A percentile compares a stretch with the other conserved stretches of the same genome.
These are phyloP conservation scores for Quercus alba DNA, from an alignment of 306 rosid species.

Conservation along the genomic window DNA sequence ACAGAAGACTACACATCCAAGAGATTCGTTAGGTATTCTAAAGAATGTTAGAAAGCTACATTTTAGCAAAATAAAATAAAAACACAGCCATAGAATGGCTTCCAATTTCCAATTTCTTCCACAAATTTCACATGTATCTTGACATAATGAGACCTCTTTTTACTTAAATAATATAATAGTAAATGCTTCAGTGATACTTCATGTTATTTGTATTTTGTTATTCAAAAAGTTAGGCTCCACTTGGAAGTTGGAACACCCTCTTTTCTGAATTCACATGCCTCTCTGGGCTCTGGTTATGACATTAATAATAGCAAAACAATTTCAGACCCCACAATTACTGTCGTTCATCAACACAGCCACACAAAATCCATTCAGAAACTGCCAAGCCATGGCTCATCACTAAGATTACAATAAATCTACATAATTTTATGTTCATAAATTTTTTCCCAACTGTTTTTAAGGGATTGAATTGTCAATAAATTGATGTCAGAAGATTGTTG, in stretches of 20 bases:
- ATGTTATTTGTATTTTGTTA: not conserved
- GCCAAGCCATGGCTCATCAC: slow-evolving; percentile 19
- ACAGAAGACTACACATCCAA: too few species aligned
- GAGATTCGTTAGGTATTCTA: too few species aligned
- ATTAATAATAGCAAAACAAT: not conserved
- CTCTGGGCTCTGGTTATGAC: not conserved
- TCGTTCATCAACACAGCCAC: slow-evolving; percentile 14
- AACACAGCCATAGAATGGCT: too few species aligned
- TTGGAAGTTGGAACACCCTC: not conserved
- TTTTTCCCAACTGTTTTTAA: too few species aligned
- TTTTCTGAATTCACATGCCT: not conserved
- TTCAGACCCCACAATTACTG: slow-evolving; percentile 19
- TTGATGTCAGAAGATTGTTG: too few species aligned
- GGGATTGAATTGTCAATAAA: too few species aligned
- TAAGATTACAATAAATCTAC: not conserved
- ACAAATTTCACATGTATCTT: not conserved
- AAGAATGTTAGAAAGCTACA: too few species aligned
- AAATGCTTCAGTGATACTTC: not conserved
- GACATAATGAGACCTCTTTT: not conserved
- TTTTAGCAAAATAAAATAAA: too few species aligned
- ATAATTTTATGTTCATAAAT: too few species aligned
- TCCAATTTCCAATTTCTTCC: not conserved
- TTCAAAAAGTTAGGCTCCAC: not conserved
- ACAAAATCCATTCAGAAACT: slow-evolving; percentile 3
- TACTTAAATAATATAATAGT: too few species aligned